Base-by-base conservation (phyloP, 1,284 basidiomycete genomes). In the Melampsora larici-populina region DNA sequence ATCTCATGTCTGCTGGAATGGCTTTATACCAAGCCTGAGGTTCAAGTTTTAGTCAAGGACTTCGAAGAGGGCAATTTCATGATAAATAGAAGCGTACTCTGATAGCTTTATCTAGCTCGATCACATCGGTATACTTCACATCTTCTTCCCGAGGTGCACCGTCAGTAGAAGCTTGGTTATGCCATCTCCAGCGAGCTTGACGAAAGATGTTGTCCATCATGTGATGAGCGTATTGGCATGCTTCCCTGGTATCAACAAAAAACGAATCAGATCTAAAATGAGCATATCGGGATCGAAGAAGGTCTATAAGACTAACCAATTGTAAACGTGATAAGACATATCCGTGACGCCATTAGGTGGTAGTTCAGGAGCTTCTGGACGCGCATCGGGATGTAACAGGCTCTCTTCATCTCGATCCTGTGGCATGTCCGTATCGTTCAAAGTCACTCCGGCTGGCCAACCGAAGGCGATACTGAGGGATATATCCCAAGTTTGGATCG, bases 381-480 rank as follows among this genome's bases (percentile, higher is more conserved):
- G 65, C 13, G 73, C 65, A 51, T 67, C 31, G 17, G 62, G 29
- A 17, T 62, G 63, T 26, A 68, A 67, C 26, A 76, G 68, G 48
- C 73, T 76, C n/a, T 76, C 73, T 31, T 76, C 73, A 4, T 46
- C 40, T 43, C 73, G 46, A 62, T 76, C 73, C 13, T 63, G 64
- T 21, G 73, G 73, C 33, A 76, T 48, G 60, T 76, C 73, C 18
- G 73, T 67, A 55, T 76, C 73, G 36, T 55, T 76, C 51, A 68
- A 48, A 18, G 73, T 76, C 15, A 76, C 73, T 15, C 73, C 73
- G 31, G 73, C 73, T 40, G 73, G 73, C 73, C 73, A 76, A 67
- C 73, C 73, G 36, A 76, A 76, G 55, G 65, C 73, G 51, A 76
- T 76, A 51, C 65, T 64, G 33, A 76, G 65, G 18, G 58, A 76